Evolutionary conservation across 164 flowering plant genomes (phyloP).

Genomic region (Annona squamosa): DNA sequence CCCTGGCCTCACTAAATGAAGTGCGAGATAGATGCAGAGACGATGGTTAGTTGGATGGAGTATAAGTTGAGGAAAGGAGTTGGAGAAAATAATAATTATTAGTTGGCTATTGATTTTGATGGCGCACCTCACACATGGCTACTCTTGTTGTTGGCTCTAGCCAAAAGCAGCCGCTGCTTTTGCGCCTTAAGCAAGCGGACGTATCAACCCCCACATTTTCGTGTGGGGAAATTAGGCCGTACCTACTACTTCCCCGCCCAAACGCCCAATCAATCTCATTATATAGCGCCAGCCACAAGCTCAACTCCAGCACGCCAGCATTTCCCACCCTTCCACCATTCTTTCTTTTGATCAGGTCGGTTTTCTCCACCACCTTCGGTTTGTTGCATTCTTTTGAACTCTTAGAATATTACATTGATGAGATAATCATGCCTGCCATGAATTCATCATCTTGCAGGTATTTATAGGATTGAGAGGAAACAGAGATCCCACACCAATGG

Average conservation of each 20-base stretch:
- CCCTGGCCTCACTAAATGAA: background rate
- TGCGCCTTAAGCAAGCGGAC: background rate
- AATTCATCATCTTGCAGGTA: background rate
- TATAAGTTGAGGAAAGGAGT: slow-evolving; percentile 15
- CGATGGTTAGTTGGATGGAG: slow-evolving; percentile 27
- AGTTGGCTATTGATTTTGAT: slow-evolving; percentile 34
- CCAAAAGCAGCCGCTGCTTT: background rate
- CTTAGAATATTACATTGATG: background rate
- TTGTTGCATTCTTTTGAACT: slow-evolving; percentile 6
- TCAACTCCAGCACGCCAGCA: background rate
- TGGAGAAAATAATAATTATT: slow-evolving; percentile 12
- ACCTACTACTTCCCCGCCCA: slow-evolving; percentile 15
- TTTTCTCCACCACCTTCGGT: slow-evolving; percentile 6
- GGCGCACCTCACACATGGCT: slow-evolving; percentile 26
- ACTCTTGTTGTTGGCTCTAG: slow-evolving; percentile 2
- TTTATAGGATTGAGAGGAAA: background rate
- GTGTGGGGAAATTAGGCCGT: background rate
- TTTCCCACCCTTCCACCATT: slow-evolving; percentile 11
- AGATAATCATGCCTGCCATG: background rate
- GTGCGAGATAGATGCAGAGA: background rate
- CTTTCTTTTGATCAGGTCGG: slow-evolving; percentile 33
- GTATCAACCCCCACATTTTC: background rate
- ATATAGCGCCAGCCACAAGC: slow-evolving; percentile 17
- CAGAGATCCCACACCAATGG: slow-evolving; percentile 19
- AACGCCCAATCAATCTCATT: slow-evolving; percentile 21